phyloP scores from a whole-genome alignment of 345 rosid genomes.

The Dimocarpus longan region DNA sequence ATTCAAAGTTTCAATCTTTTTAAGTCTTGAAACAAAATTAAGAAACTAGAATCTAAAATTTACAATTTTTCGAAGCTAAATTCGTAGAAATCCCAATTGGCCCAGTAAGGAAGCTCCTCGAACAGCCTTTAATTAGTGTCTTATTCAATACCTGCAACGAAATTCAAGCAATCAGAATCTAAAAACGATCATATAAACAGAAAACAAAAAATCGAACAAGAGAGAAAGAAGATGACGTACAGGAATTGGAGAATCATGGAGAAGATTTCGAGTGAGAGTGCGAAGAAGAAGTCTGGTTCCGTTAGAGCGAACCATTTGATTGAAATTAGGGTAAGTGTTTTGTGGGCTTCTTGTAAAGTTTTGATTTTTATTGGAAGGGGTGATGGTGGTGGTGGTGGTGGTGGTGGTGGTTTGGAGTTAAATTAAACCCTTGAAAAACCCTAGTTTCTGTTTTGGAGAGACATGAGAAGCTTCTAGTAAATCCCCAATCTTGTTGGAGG shows the following conservation, averaged over 20 bases:
- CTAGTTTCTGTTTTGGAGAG: slow-evolving; percentile 6
- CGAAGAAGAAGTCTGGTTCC: slow-evolving; percentile 63
- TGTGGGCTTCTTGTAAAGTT: not conserved
- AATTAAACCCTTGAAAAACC: slow-evolving; percentile 46
- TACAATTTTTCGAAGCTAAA: slow-evolving; percentile 43
- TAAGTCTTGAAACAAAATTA: not conserved
- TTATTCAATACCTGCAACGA: slow-evolving; percentile 41
- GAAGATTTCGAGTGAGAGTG: slow-evolving; percentile 43
- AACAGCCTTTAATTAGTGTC: slow-evolving; percentile 39
- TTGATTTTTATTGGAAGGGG: not conserved
- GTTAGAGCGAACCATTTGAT: slow-evolving; percentile 61
- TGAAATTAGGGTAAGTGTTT: not conserved
- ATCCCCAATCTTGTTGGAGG: not conserved
- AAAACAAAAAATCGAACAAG: not conserved
- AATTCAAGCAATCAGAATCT: not conserved
- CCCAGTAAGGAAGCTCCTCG: slow-evolving; percentile 47
- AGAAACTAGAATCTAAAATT: not conserved
- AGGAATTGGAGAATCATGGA: slow-evolving; percentile 32
- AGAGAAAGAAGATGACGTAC: slow-evolving; percentile 29
- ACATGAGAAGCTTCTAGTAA: slow-evolving; percentile 13
- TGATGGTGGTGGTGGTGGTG: no score
- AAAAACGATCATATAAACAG: not conserved
- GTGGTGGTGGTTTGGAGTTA: not conserved
- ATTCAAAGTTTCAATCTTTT: not conserved
- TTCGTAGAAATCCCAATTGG: slow-evolving; percentile 33